A percentile compares a stretch with the other conserved stretches of the same genome.
phyloP scores from a whole-genome alignment of 441 rosid species.

The Gossypium lobatum region DNA sequence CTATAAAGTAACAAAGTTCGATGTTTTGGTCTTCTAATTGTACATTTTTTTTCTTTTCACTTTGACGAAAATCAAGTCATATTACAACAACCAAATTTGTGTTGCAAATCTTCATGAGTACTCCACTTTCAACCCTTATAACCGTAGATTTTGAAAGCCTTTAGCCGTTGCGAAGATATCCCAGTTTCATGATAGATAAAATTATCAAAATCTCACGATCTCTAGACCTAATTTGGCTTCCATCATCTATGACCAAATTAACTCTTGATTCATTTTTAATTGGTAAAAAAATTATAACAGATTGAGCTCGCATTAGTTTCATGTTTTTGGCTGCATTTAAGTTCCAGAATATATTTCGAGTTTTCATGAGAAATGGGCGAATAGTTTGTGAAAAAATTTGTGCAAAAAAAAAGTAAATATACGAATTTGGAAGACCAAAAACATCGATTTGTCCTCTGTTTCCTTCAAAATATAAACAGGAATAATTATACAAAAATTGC shows the following conservation, averaged over 20 bases:
- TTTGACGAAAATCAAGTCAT: neutral
- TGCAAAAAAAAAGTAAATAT: neutral
- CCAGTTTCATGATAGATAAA: neutral
- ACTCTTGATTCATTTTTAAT: neutral
- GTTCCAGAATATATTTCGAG: neutral
- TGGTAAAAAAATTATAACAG: neutral
- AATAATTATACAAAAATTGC: constrained; percentile 16
- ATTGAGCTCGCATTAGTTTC: neutral
- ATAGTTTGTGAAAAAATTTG: neutral
- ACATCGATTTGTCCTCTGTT: neutral
- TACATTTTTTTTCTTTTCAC: neutral
- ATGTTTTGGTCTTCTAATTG: neutral
- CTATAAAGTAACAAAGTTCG: too few relatives aligned
- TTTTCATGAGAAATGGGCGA: neutral
- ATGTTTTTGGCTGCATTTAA: neutral
- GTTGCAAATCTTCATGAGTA: neutral
- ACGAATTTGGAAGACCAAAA: neutral
- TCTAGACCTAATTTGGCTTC: neutral
- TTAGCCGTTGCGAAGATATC: neutral
- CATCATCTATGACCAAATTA: too few relatives aligned
- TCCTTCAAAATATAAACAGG: neutral
- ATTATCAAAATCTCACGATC: neutral
- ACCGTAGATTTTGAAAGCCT: neutral
- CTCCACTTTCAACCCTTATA: neutral
- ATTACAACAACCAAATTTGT: neutral